Evolutionary conservation across 2,329 filamentous ascomycete species (phyloP), one percentile per base, ranked within the genome.

Genomic region (Paracoccidioides lutzii): DNA sequence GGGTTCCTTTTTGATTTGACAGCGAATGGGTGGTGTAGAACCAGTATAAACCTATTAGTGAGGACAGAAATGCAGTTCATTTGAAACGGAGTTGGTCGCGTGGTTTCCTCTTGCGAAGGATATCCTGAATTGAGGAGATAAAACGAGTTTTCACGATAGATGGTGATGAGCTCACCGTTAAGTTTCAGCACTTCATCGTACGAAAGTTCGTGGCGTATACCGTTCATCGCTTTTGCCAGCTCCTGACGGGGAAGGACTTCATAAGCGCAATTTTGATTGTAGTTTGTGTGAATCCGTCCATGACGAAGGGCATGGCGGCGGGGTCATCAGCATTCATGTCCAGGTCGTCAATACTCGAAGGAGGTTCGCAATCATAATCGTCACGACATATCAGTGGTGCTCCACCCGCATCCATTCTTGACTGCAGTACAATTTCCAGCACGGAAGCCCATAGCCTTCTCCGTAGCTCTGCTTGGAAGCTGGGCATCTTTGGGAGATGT

Each of bases 171-270:
- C 51, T 76, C 72, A 0, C 71, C 67, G 57, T 75, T 76, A 30
- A 78, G 67, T 1, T 71, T 69, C 1, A 79, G 66, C 0, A 75
- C 75, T 55, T 76, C 73, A 40, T 76, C 71, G 60, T 78, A 80
- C 1, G 73, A 73, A 4, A 70, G 66, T 5, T 68, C 65, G 3
- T 66, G 65, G 22, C 68, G 68, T 56, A 78, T 73, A 55, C 75
- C 73, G 62, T 80, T 81, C 53, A 76, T 63, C 28, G 74, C 69
- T 9, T 68, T 69, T 9, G 75, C 68, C 8, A 79, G 70, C 9
- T 70, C 1, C 78, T 71, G 0, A 72, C 63, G 0, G 71, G 64
- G 3, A 77, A 68, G 0, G 77, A 76, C 49, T 68, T 69, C n/a
- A 73, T 59, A 0, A 78, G 62, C 0, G 74, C 71, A 1, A 81